phyloP scores from a whole-genome alignment of 2,329 filamentous ascomycete genomes.

The Trichoderma sp. region DNA sequence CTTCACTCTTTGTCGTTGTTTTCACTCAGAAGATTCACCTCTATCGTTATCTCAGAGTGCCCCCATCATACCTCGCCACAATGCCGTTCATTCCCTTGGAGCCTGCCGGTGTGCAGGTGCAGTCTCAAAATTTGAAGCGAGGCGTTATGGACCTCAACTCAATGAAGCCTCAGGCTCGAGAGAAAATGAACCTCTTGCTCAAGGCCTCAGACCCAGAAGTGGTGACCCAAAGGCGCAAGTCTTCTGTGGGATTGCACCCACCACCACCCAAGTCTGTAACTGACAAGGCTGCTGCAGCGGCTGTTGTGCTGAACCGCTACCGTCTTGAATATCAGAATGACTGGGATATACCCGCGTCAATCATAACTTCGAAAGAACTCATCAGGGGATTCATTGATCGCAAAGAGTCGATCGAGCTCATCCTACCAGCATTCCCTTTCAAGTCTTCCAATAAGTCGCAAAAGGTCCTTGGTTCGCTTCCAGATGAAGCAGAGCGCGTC shows the following conservation, averaged over 20 bases:
- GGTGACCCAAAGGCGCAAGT: background rate
- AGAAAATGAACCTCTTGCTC: background rate
- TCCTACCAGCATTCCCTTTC: conserved; percentile 30
- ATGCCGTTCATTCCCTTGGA: background rate
- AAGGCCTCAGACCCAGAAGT: background rate
- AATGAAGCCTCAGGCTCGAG: background rate
- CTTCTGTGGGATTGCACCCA: background rate
- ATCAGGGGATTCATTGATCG: background rate
- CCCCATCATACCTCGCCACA: background rate
- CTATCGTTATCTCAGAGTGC: background rate
- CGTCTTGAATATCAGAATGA: conserved; percentile 12
- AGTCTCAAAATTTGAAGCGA: background rate
- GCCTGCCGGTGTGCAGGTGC: background rate
- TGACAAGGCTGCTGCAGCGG: background rate
- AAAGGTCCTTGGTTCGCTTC: conserved; percentile 40
- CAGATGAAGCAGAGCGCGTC: conserved; percentile 47
- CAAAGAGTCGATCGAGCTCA: conserved; percentile 16
- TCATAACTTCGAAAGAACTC: background rate
- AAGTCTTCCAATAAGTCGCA: conserved; percentile 33
- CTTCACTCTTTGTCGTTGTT: background rate
- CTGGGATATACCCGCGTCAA: conserved; percentile 1
- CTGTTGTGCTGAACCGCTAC: background rate
- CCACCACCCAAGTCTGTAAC: background rate
- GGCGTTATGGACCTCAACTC: background rate
- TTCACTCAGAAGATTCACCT: background rate